A percentile compares a stretch with the other conserved stretches of the same genome.
phyloP scores from a whole-genome alignment of 148 eudicot species.

The Limonium bicolor region DNA sequence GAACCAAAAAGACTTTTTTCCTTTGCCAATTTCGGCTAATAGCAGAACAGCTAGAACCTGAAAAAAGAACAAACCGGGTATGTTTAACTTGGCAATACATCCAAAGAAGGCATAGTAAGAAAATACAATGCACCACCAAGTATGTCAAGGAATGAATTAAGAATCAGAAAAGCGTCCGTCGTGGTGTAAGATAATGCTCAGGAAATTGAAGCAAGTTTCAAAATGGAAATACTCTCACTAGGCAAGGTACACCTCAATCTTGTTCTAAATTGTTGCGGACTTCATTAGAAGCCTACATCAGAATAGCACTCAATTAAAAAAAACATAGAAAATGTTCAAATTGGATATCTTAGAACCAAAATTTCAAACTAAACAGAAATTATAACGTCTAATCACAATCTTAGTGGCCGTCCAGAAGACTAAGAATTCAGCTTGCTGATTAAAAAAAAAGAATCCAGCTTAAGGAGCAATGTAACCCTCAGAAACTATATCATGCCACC shows the following conservation, averaged over 20 bases:
- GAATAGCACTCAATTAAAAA: no score
- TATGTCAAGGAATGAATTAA: conserved; percentile 1
- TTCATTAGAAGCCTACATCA: no score
- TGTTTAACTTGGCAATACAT: conserved; percentile 1
- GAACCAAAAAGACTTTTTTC: conserved; percentile 68
- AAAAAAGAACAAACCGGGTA: not conserved
- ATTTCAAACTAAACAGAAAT: not conserved
- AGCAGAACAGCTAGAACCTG: conserved; percentile 66
- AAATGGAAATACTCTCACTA: no score
- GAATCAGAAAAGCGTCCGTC: no score
- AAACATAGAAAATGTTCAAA: no score
- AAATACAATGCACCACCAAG: not conserved
- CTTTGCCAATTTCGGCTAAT: conserved; percentile 63
- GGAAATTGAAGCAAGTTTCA: not conserved
- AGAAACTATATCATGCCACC: conserved; percentile 1
- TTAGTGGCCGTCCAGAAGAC: not conserved
- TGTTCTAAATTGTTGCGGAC: no score
- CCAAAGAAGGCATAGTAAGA: not conserved
- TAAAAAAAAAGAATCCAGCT: not conserved
- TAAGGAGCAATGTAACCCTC: not conserved
- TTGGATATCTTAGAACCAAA: not conserved
- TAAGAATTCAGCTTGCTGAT: not conserved
- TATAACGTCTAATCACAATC: not conserved
- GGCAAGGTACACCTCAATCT: no score
- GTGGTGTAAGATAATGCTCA: not conserved